phyloP scores from a whole-genome alignment of 768 basidiomycete genomes.

The Pulveroboletus ravenelii region DNA sequence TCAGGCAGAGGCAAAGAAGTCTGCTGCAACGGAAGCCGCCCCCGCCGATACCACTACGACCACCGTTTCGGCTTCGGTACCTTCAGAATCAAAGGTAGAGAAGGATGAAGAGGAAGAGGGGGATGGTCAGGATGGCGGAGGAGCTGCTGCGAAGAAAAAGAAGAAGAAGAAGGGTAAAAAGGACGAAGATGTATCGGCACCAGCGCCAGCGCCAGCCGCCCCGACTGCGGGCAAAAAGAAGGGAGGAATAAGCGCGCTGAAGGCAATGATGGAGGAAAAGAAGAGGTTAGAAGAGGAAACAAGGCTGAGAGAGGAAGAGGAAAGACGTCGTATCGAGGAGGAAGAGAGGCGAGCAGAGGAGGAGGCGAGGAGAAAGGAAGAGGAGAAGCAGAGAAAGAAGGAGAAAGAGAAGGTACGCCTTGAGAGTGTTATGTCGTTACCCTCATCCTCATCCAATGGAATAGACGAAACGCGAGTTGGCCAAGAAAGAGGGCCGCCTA shows the following conservation, averaged over 20 bases:
- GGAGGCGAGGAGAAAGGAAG: slow-evolving; percentile 71
- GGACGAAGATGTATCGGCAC: slow-evolving; percentile 59
- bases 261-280: slow-evolving; percentile 90
- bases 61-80: slow-evolving; percentile 14
- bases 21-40: slow-evolving; percentile 27
- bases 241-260: slow-evolving; percentile 75
- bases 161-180: slow-evolving; percentile 82
- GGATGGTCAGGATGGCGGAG: slow-evolving; percentile 54
- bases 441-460: not conserved
- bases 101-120: slow-evolving; percentile 63
- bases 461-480: slow-evolving; percentile 82
- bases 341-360: slow-evolving; percentile 78
- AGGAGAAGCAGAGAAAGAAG: slow-evolving; percentile 78
- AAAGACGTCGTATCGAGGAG: slow-evolving; percentile 77
- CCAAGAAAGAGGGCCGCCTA: slow-evolving; percentile 90
- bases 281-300: slow-evolving; percentile 85
- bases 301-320: slow-evolving; percentile 65
- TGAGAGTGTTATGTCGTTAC: not conserved
- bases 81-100: slow-evolving; percentile 31
- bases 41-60: slow-evolving; percentile 24
- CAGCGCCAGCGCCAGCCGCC: slow-evolving; percentile 33
- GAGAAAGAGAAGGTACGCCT: slow-evolving; percentile 77
- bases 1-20: slow-evolving; percentile 83
- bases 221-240: slow-evolving; percentile 60
- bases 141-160: slow-evolving; percentile 63